Percentiles rank a stretch among this genome's conserved stretches.
These are phyloP conservation scores for Pichia thaimueangensis DNA, from an alignment of 805 yeast species.

Conservation along the genomic window DNA sequence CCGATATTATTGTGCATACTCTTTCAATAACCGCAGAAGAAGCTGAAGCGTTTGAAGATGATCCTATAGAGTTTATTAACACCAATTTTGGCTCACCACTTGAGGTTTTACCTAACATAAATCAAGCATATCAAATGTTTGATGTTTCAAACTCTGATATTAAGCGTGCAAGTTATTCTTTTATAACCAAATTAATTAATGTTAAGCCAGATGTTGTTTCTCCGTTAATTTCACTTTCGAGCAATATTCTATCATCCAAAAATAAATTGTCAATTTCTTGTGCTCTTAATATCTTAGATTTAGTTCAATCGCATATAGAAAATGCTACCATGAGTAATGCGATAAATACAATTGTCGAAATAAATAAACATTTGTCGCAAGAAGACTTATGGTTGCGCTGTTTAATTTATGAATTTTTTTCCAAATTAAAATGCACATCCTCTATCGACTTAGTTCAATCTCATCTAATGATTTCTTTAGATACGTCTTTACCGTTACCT, in stretches of 20 bases:
- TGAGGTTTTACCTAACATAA: background rate
- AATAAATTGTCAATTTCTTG: slow-evolving; percentile 6
- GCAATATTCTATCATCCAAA: slow-evolving; percentile 3
- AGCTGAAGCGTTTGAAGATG: slow-evolving; percentile 72
- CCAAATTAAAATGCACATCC: slow-evolving; percentile 3
- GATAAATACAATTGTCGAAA: background rate
- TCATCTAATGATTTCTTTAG: background rate
- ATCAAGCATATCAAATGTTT: background rate
- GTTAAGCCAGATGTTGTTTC: slow-evolving; percentile 2
- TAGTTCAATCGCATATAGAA: slow-evolving; percentile 7
- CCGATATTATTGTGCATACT: slow-evolving; percentile 70
- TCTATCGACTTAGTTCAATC: background rate
- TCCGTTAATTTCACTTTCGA: slow-evolving; percentile 9
- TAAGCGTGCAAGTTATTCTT: slow-evolving; percentile 8
- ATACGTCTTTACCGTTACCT: slow-evolving; percentile 33
- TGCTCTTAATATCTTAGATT: slow-evolving; percentile 9
- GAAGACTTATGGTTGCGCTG: slow-evolving; percentile 12
- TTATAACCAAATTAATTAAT: slow-evolving; percentile 8
- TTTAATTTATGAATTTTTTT: slow-evolving; percentile 11
- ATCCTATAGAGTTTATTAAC: slow-evolving; percentile 84
- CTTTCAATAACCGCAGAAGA: slow-evolving; percentile 63
- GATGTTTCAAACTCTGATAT: slow-evolving; percentile 7
- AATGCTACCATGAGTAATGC: background rate
- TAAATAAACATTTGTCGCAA: background rate
- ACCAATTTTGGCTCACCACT: slow-evolving; percentile 31